Evolutionary conservation across 352 stramenopile genomes (phyloP), one percentile per base, ranked within the genome.

Genomic region (Phytophthora chlamydospora): DNA sequence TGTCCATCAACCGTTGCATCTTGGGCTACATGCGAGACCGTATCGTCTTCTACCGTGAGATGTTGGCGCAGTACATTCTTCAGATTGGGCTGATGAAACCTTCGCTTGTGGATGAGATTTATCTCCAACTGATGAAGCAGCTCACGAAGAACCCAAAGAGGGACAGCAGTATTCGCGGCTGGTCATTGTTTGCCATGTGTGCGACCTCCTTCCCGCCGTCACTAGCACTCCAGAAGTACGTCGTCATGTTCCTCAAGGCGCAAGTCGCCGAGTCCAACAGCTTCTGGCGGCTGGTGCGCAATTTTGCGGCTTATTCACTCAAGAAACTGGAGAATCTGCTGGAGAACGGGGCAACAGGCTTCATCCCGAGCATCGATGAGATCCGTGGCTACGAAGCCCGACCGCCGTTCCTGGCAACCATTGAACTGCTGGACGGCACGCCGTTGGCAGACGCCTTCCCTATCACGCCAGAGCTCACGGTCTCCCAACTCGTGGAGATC

Each of bases 11-110:
- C 70, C 91, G 93, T 24, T 96, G 89, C 54, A 84, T 98, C 31
- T 76, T 98, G 13, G 92, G 95, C 1, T 98, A 98, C 78, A 98
- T 97, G 89, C 89, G 94, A 3, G 95, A 98, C 55, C 94, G 96
- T 7, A 89, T 96, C 49, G 93, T 98, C 32, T 93, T 89, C 53
- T 98, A 97, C 61, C 91, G 93, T 10, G 93, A 97, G 40, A 98
- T 96, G 75, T 74, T 98, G 29, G 93, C 92, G 13, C 93, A 98
- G 68, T 97, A 97, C 48, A 92, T 98, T 42, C 72, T 98, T 17
- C 87, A 96, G 57, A 96, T 97, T 58, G 94, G 90, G 1, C 54
- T 98, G 12, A 83, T 95, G 38, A 87, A 96, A 33, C 61, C 81
- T 3, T 86, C 82, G 38, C 67, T 98, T 12, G 83, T 95, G n/a